phyloP scores from a whole-genome alignment of 495 filamentous ascomycete species.

The Haplographium delicatum region DNA sequence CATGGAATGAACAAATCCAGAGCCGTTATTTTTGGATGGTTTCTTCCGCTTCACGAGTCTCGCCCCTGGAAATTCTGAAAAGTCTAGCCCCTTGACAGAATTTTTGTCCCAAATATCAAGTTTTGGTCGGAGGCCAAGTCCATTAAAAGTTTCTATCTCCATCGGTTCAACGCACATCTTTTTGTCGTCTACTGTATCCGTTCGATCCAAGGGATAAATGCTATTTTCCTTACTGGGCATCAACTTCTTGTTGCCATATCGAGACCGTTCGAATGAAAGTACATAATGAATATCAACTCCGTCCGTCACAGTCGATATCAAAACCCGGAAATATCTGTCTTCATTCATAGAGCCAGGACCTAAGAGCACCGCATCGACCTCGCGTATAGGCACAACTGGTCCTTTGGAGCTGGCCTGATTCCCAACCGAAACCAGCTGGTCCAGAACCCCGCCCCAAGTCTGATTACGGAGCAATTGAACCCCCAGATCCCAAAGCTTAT shows the following conservation, averaged over 20 bases:
- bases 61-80: conserved; percentile 54
- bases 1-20: conserved; percentile 49
- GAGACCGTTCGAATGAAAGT: conserved; percentile 1
- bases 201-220: not conserved
- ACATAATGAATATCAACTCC: conserved; percentile 10
- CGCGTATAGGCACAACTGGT: not conserved
- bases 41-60: conserved; percentile 47
- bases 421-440: not conserved
- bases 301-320: conserved; percentile 1
- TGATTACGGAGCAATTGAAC: conserved; percentile 3
- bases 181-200: not conserved
- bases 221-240: not conserved
- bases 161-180: conserved; percentile 2
- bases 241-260: not conserved
- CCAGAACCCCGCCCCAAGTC: not conserved
- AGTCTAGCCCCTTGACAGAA: conserved; percentile 46
- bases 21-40: conserved; percentile 42
- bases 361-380: conserved; percentile 5
- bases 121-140: not conserved
- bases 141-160: conserved; percentile 8
- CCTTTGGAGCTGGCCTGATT: not conserved
- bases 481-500: not conserved
- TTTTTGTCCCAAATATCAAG: conserved; percentile 47
- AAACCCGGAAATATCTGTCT: conserved; percentile 10
- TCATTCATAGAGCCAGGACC: not conserved